phyloP scores from a whole-genome alignment of 345 rosid species.

The Syzygium grande region DNA sequence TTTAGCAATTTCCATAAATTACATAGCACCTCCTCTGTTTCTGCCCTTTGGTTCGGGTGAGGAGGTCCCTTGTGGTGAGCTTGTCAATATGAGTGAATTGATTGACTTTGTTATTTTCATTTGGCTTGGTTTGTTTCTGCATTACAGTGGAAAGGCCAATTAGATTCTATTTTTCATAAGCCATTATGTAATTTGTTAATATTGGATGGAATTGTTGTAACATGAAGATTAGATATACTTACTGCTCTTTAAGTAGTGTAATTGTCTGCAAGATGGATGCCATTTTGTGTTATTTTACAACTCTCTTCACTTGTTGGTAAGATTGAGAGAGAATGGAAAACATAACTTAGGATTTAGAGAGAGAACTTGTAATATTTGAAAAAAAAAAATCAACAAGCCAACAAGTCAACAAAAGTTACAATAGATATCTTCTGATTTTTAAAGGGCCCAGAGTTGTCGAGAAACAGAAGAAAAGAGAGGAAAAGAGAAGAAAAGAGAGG shows the following conservation, averaged over 20 bases:
- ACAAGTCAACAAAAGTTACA: too few species aligned
- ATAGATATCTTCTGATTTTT: too few species aligned
- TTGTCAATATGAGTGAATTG: conserved; percentile 49
- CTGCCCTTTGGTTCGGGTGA: conserved; percentile 36
- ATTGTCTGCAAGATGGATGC: not conserved
- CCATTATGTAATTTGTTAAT: not conserved
- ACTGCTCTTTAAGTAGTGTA: not conserved
- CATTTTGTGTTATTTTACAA: not conserved
- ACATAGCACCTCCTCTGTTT: too few species aligned
- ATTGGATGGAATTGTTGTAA: not conserved
- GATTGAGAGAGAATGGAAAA: not conserved
- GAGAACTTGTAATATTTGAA: not conserved
- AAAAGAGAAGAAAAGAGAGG: too few species aligned
- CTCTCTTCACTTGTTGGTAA: not conserved
- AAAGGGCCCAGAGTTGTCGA: not conserved
- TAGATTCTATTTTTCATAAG: not conserved
- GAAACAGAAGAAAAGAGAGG: too few species aligned
- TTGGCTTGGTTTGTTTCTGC: not conserved
- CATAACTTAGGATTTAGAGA: not conserved
- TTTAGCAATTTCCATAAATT: too few species aligned
- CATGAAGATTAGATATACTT: not conserved
- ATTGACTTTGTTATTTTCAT: not conserved
- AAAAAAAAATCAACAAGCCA: too few species aligned
- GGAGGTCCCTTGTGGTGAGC: conserved; percentile 69
- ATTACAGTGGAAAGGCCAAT: not conserved